phyloP scores from a whole-genome alignment of 768 basidiomycete genomes.

The Auricularia auricula-judae region DNA sequence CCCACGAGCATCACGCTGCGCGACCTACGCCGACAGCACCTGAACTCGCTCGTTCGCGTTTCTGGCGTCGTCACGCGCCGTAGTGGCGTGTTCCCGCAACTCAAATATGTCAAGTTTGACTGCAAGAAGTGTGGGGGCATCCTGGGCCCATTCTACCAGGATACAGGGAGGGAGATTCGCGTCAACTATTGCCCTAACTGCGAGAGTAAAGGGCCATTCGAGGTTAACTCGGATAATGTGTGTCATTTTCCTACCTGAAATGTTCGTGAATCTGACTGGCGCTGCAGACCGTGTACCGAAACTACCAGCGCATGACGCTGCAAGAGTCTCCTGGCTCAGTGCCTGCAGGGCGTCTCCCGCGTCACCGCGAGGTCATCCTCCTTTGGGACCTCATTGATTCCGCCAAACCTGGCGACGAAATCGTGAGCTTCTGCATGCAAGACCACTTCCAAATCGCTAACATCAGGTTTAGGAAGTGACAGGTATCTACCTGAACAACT shows the following conservation, averaged over 20 bases:
- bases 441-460: background rate
- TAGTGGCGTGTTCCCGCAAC: slow-evolving; percentile 95
- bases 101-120: slow-evolving; percentile 99
- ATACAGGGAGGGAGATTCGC: slow-evolving; percentile 85
- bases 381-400: slow-evolving; percentile 98
- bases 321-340: slow-evolving; percentile 98
- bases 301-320: slow-evolving; percentile 97
- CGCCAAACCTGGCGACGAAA: slow-evolving; percentile 97
- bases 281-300: slow-evolving; percentile 87
- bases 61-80: slow-evolving; percentile 92
- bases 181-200: slow-evolving; percentile 93
- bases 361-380: slow-evolving; percentile 92
- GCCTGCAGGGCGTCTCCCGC: slow-evolving; percentile 90
- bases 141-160: slow-evolving; percentile 96
- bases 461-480: slow-evolving; percentile 69
- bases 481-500: slow-evolving; percentile 97
- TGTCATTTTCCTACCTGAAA: slow-evolving; percentile 9
- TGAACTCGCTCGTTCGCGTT: slow-evolving; percentile 93
- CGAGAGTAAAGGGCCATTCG: slow-evolving; percentile 90
- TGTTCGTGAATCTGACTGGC: background rate
- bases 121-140: slow-evolving; percentile 91
- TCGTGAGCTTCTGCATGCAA: slow-evolving; percentile 43
- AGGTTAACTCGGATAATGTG: slow-evolving; percentile 93
- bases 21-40: slow-evolving; percentile 81
- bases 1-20: slow-evolving; percentile 84